Conservation (phyloP, 805 yeast species). For the Saccharomycopsis sp. region DNA sequence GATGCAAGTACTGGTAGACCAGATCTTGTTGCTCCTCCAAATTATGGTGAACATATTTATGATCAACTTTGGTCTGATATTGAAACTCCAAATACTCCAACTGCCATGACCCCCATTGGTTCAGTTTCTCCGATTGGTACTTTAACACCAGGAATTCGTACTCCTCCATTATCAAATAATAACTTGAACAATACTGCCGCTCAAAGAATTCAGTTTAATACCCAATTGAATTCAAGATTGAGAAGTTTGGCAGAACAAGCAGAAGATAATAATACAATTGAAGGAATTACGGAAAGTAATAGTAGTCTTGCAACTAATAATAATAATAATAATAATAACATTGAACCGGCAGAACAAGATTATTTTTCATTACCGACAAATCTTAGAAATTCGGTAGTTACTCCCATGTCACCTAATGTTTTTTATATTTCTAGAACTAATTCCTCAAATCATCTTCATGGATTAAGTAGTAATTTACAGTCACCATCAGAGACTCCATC, state of each 20-base stretch:
- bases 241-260: constrained; percentile 38
- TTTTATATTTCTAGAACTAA: constrained; percentile 50
- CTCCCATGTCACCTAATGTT: constrained; percentile 41
- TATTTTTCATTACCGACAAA: constrained; percentile 25
- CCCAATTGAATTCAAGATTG: constrained; percentile 39
- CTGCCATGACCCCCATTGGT: constrained; percentile 18
- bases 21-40: constrained; percentile 69
- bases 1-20: constrained; percentile 27
- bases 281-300: constrained; percentile 17
- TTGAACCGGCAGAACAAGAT: constrained; percentile 20
- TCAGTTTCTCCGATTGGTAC: constrained; percentile 24
- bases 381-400: constrained; percentile 25
- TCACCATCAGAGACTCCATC: constrained; percentile 15
- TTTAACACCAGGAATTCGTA: constrained; percentile 29
- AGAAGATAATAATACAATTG: constrained; percentile 20
- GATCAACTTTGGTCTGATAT: constrained; percentile 71
- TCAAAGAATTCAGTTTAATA: constrained; percentile 10
- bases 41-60: constrained; percentile 70
- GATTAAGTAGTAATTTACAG: background rate
- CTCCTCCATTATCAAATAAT: constrained; percentile 10
- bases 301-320: background rate
- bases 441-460: constrained; percentile 31
- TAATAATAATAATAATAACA: background rate
- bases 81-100: constrained; percentile 35
- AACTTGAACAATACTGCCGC: constrained; percentile 4